These are phyloP conservation scores for Pascua sp. DNA, from an alignment of 1,284 basidiomycete genomes.

Conservation along the genomic window DNA sequence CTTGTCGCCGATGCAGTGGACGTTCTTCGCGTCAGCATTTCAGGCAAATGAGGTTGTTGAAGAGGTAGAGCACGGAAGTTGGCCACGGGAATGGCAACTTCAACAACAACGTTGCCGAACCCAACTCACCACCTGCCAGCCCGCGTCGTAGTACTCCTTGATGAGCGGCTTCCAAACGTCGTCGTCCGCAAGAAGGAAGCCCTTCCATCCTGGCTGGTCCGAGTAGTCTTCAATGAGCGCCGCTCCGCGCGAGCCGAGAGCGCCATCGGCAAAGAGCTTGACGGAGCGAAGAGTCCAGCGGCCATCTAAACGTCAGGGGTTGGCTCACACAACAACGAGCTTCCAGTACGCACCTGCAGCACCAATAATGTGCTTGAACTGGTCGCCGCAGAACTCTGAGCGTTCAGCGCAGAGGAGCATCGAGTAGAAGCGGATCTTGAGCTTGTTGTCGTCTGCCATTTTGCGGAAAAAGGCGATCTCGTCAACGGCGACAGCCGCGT, in stretches of 20 bases:
- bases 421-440: slow-evolving; percentile 70
- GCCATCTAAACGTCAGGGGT: slow-evolving; percentile 45
- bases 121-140: slow-evolving; percentile 11
- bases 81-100: no score
- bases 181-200: slow-evolving; percentile 63
- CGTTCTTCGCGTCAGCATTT: slow-evolving; percentile 53
- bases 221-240: slow-evolving; percentile 80
- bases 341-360: background rate
- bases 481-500: slow-evolving; percentile 61
- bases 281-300: slow-evolving; percentile 69
- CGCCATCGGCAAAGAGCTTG: slow-evolving; percentile 76
- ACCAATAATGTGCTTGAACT: slow-evolving; percentile 57
- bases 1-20: slow-evolving; percentile 87
- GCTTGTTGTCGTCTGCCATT: slow-evolving; percentile 59
- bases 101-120: no score
- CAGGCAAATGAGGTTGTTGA: no score
- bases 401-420: slow-evolving; percentile 60
- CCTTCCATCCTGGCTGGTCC: slow-evolving; percentile 67
- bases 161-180: slow-evolving; percentile 59
- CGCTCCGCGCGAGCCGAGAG: slow-evolving; percentile 86
- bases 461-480: slow-evolving; percentile 67
- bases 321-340: no score
- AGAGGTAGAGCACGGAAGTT: no score
- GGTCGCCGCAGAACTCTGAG: slow-evolving; percentile 63
- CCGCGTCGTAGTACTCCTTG: slow-evolving; percentile 60